These are phyloP conservation scores for Myxozyma mucilagina DNA, from an alignment of 805 yeast genomes.

Conservation along the genomic window DNA sequence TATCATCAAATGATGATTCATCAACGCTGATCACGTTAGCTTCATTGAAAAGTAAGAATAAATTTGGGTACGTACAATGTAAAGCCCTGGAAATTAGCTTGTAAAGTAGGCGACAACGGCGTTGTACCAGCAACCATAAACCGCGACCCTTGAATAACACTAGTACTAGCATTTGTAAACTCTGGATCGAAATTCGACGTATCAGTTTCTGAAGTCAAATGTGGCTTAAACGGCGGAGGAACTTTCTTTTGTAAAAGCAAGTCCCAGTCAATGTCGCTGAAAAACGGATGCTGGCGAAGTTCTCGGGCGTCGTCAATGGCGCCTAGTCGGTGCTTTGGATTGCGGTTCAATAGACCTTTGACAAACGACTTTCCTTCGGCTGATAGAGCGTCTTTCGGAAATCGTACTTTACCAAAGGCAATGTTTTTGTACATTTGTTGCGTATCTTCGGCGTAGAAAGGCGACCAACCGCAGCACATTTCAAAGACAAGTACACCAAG, in stretches of 20 bases:
- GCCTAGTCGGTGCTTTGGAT: constrained; percentile 93
- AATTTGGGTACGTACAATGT: constrained; percentile 49
- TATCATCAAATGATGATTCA: constrained; percentile 85
- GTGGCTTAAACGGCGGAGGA: constrained; percentile 97
- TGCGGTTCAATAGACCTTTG: constrained; percentile 90
- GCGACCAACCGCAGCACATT: constrained; percentile 99
- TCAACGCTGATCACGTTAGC: constrained; percentile 56
- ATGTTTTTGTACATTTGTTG: constrained; percentile 99
- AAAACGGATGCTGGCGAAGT: constrained; percentile 87
- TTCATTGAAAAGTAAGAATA: background rate
- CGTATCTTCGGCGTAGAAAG: constrained; percentile 95
- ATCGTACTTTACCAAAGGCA: constrained; percentile 96
- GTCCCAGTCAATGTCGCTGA: constrained; percentile 89
- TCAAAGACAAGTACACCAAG: constrained; percentile 94
- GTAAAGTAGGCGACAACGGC: constrained; percentile 91
- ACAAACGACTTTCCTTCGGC: constrained; percentile 94
- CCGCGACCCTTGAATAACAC: constrained; percentile 59
- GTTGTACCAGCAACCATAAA: constrained; percentile 50
- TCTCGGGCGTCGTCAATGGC: constrained; percentile 90
- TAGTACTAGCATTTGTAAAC: constrained; percentile 88
- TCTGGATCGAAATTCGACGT: constrained; percentile 98
- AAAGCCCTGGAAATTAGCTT: constrained; percentile 94
- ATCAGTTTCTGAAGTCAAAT: constrained; percentile 84
- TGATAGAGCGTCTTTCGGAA: constrained; percentile 92
- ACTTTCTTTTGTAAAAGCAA: constrained; percentile 72